Evolutionary conservation across 2,329 filamentous ascomycete genomes (phyloP).

Genomic region (Neonectria ditissima): DNA sequence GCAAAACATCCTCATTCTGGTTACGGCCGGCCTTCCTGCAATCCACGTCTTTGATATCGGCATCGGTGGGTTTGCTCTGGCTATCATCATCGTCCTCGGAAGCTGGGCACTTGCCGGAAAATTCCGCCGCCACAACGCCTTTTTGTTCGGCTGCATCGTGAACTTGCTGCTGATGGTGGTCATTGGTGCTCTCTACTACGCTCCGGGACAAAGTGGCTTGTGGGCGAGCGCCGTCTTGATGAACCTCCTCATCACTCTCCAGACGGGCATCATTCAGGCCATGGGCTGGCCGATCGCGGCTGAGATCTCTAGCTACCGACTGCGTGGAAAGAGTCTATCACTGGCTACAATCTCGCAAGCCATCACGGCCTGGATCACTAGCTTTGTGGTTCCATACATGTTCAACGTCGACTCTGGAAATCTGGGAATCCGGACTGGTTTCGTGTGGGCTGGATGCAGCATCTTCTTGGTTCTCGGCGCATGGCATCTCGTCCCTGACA

Average conservation of each 20-base stretch:
- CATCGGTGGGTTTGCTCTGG: slow-evolving; percentile 19
- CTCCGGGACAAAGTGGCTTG: slow-evolving; percentile 13
- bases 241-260: slow-evolving; percentile 24
- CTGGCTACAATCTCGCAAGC: slow-evolving; percentile 17
- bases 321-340: slow-evolving; percentile 22
- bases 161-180: slow-evolving; percentile 17
- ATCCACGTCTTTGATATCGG: slow-evolving; percentile 26
- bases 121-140: slow-evolving; percentile 24
- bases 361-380: slow-evolving; percentile 16
- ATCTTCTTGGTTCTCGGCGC: slow-evolving; percentile 11
- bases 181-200: slow-evolving; percentile 23
- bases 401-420: slow-evolving; percentile 23
- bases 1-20: slow-evolving; percentile 24
- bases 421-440: slow-evolving; percentile 20
- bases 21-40: slow-evolving; percentile 20
- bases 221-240: slow-evolving; percentile 22
- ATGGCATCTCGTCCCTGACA: slow-evolving; percentile 20
- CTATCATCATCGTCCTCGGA: slow-evolving; percentile 11
- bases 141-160: slow-evolving; percentile 15
- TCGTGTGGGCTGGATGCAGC: slow-evolving; percentile 21
- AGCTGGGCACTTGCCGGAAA: slow-evolving; percentile 13
- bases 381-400: slow-evolving; percentile 23
- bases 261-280: slow-evolving; percentile 23
- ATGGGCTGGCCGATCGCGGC: slow-evolving; percentile 26
- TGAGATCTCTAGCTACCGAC: slow-evolving; percentile 20